phyloP scores from a whole-genome alignment of 2,329 filamentous ascomycete species.

The Colletotrichum cordylinicola region DNA sequence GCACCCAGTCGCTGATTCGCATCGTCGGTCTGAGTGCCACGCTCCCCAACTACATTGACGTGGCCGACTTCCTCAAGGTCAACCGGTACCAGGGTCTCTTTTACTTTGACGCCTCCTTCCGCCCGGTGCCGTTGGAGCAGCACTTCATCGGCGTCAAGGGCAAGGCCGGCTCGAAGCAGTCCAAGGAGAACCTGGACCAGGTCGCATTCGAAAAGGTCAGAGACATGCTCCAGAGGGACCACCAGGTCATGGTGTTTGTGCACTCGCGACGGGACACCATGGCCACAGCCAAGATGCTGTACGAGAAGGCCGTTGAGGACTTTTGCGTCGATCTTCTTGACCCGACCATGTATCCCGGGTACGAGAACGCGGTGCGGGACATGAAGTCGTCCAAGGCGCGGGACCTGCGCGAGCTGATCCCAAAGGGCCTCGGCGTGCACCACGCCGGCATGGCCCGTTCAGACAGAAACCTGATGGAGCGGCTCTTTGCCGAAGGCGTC shows the following conservation, averaged over 20 bases:
- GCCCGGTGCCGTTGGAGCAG: conserved; percentile 94
- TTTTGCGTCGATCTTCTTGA: conserved; percentile 84
- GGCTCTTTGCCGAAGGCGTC: conserved; percentile 89
- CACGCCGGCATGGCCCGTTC: conserved; percentile 96
- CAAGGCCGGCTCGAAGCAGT: conserved; percentile 80
- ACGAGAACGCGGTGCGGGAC: conserved; percentile 80
- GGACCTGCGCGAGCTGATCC: conserved; percentile 86
- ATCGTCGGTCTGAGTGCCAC: conserved; percentile 96
- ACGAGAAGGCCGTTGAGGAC: conserved; percentile 85
- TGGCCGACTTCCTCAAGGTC: conserved; percentile 95
- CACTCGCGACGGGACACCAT: conserved; percentile 96
- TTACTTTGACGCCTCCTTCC: conserved; percentile 96
- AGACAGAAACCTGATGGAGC: conserved; percentile 94
- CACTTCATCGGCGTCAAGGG: conserved; percentile 97
- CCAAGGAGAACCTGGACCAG: conserved; percentile 86
- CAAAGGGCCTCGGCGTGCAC: conserved; percentile 92
- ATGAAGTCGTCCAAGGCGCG: conserved; percentile 85
- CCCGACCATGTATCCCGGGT: conserved; percentile 77
- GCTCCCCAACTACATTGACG: conserved; percentile 94
- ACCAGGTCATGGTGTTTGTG: conserved; percentile 99
- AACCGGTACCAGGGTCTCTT: conserved; percentile 93
- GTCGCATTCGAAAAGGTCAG: conserved; percentile 93
- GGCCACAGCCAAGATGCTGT: conserved; percentile 82
- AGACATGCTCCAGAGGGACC: conserved; percentile 89
- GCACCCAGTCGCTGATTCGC: conserved; percentile 94